Evolutionary conservation across 345 rosid genomes (phyloP).

Genomic region (Syzygium aqueum): DNA sequence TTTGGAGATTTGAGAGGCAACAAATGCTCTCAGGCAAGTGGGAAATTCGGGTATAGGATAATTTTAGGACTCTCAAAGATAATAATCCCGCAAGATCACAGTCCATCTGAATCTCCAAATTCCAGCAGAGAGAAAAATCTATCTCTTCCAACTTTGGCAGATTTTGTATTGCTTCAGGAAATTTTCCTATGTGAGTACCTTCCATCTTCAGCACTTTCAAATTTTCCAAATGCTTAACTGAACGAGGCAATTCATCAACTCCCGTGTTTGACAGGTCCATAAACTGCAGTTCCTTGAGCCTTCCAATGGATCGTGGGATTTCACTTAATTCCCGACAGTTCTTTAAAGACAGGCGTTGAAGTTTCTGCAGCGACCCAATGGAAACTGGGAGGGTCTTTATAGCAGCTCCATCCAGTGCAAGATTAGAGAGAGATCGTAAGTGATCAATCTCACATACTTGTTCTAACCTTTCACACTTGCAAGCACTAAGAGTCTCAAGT

Average conservation of each 20-base stretch:
- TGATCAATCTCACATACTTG: not conserved
- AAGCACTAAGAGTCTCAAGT: not conserved
- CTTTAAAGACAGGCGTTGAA: not conserved
- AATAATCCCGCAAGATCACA: not conserved
- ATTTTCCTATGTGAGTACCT: rapidly evolving
- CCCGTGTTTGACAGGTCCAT: not conserved
- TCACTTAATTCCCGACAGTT: not conserved
- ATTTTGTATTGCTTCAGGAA: not conserved
- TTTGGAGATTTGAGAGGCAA: not conserved
- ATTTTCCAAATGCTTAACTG: rapidly evolving
- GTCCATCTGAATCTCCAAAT: not conserved
- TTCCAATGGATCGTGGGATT: not conserved
- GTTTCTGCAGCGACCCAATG: not conserved
- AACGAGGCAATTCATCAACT: not conserved
- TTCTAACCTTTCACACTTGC: not conserved
- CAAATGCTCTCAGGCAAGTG: not conserved
- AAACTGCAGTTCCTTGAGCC: not conserved
- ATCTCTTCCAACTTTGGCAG: not conserved
- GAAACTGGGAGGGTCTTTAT: not conserved
- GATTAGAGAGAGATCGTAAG: not conserved
- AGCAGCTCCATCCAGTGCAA: not conserved
- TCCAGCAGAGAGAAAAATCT: not conserved
- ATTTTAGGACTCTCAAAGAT: not conserved
- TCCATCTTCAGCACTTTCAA: not conserved
- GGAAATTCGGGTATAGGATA: rapidly evolving